Evolutionary conservation across 2,329 filamentous ascomycete genomes (phyloP), one percentile per base, ranked within the genome.

Genomic region (Verticillium nubilum): DNA sequence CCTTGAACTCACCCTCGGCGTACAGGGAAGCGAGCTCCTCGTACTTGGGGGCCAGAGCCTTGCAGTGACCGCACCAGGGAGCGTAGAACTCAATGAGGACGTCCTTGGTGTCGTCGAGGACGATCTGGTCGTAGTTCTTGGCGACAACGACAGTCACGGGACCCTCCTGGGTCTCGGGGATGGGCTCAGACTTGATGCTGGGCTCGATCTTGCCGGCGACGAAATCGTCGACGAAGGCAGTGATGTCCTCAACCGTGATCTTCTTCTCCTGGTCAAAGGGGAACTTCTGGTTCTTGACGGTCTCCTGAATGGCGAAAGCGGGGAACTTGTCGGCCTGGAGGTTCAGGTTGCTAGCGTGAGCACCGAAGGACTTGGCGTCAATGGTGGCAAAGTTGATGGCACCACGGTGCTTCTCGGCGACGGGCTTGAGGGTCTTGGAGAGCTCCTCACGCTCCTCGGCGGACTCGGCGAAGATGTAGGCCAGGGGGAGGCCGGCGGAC

Each of bases 21-120:
- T 92, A 97, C 61, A 86, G 82, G 61, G 82, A 76, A 59, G 86
- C 95, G 61, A 99, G 90, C 76, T 97, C 91, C 65, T 99, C 95
- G 77, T 97, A 99, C 77, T 97, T 89, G 70, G 95, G 95, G 60
- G 95, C 94, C 63, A 99, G 89, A 76, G 87, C 93, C 86, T 98
- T 98, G 91, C 95, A 99, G 86, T 99, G 95, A 69, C 95, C 95
- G 76, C 95, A 99, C 95, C 95, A 99, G 65, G 95, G 95, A 61
- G 95, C 95, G 81, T 99, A 99, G 82, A 97, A 98, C 83, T 99
- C 95, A 65, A 99, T 79, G 67, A 99, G 86, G 61, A 99, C 95
- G 76, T 99, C 95, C 89, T 98, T 98, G 73, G 88, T 84, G 76
- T 96, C 89, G 73, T 99, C 89, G 59, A 97, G 84, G 70, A 99